Base-by-base conservation (phyloP, 2,329 filamentous ascomycete species). In the Aspergillus sp. region DNA sequence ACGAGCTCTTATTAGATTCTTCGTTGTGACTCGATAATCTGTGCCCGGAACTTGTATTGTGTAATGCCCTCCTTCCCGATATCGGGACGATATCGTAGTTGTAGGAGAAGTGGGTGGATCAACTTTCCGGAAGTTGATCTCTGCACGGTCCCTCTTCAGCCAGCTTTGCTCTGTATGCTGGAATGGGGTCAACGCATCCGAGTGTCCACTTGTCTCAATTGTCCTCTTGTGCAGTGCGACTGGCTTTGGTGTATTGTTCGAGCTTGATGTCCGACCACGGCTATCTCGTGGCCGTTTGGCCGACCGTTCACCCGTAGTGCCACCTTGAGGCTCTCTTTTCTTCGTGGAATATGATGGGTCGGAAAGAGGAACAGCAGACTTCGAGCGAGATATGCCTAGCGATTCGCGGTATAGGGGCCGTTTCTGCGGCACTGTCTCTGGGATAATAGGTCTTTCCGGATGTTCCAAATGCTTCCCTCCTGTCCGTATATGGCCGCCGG, bases 51-150 rank as follows among this genome's bases (percentile, higher is more conserved):
- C 53, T 32, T 55, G 53, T 32, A 55, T 51, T 15, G 47, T 49
- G 25, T 57, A 61, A 39, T 55, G 28, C n/a, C 63, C 67, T 15
- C 23, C 50, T 43, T 67, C 65, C 4, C 39, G 57, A 25, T 60
- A 62, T n/a, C 71, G 67, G 28, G 64, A 61, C 23, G 63, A 65
- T 19, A 68, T 55, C 8, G 67, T 68, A 10, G 67, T 59, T 13
- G 74, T 74, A 13, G 75, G 75, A 3, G 75, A 76, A 21, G 70
- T 75, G 17, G 75, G 75, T 6, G 74, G 73, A n/a, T 77, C 71
- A 17, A 74, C 65, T 25, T 68, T 65, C n/a, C 62, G 63, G 38
- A 74, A 75, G 15, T 67, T 65, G 58, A 67, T 68, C 10, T 62
- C 65, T 19, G 62, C 68, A 9, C 67, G 63, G 36, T 71, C 72